Base-by-base conservation (phyloP, 306 rosid species). In the Erythrophleum fordii region DNA sequence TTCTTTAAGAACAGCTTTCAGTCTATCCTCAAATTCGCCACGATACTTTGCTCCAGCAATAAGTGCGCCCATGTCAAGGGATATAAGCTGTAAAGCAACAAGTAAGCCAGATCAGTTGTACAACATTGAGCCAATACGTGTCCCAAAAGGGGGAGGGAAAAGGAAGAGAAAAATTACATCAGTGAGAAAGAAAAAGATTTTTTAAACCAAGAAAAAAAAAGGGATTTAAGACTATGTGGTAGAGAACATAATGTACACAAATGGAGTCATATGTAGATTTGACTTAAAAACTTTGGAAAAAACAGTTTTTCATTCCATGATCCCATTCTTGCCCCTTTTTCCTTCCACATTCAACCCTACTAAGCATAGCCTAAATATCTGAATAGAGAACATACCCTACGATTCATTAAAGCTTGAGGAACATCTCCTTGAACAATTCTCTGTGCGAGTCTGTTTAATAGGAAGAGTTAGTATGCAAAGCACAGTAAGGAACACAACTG, bases 41-140 rank as follows among this genome's bases (percentile, higher is more conserved):
- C 99, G 93, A 82, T 91, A 95, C 79, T 95, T 95, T 73, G 99
- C 99, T 56, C 98, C 99, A 75, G 98, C 99, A 90, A 95, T 95
- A 29, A 93, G 94, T 44, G 99, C 87, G 75, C 99, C 99, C 99
- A 95, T 95, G 85, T 93, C 99, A 79, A 95, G 99, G 58, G 99
- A 95, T 80, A 95, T 95, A 81, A 95, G 89, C 99, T 95, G 95
- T 72, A 82, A 84, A 66, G 79, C 11, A 5, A 60, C 72, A 70
- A 0, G 56, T 51, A 69, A 65, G 66, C 70, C 58, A 25, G 18
- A 80, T 52, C 77, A 84, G 78, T 25, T 75, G 77, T 56, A 79
- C 77, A 65, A 71, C 68, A 68, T 44, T 58, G 48, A 78, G 70
- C 35, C 25, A 61, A 49, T 42, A 78, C 37, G 44, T 42, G 55